A percentile compares a stretch with the other conserved stretches of the same genome.
phyloP scores from a whole-genome alignment of 2,329 filamentous ascomycete genomes.

The Alternaria panax region DNA sequence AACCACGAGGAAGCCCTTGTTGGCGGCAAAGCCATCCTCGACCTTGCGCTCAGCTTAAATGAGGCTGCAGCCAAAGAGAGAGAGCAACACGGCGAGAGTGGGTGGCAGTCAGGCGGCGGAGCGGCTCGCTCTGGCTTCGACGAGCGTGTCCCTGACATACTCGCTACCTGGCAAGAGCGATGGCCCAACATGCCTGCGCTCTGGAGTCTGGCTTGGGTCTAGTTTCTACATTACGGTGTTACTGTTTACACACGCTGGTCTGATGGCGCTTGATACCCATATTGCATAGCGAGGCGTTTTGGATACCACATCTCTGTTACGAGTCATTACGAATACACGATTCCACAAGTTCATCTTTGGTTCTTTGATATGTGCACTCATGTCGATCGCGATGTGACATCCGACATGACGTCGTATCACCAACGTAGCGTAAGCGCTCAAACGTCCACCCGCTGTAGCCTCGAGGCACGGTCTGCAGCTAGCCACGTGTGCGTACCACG shows the following conservation, averaged over 20 bases:
- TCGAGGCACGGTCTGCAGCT: constrained; percentile 12
- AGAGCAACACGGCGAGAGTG: constrained; percentile 66
- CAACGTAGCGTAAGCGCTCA: not conserved
- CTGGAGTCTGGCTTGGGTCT: constrained; percentile 97
- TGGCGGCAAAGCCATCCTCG: constrained; percentile 88
- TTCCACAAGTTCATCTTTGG: not conserved
- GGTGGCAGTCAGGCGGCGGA: constrained; percentile 69
- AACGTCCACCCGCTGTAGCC: constrained; percentile 5
- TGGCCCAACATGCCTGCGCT: constrained; percentile 91
- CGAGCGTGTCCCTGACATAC: constrained; percentile 88
- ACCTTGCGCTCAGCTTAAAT: constrained; percentile 86
- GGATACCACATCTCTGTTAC: not conserved
- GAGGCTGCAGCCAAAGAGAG: constrained; percentile 80
- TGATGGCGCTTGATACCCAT: constrained; percentile 30
- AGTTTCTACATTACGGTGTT: constrained; percentile 10
- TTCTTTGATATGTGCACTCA: not conserved
- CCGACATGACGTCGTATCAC: constrained; percentile 6
- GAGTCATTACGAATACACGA: constrained; percentile 2
- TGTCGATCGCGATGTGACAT: not conserved
- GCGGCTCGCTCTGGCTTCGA: constrained; percentile 81
- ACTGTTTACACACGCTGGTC: constrained; percentile 1
- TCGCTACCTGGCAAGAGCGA: constrained; percentile 91
- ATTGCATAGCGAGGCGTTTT: constrained; percentile 34
- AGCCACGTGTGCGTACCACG: constrained; percentile 17
- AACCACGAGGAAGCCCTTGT: constrained; percentile 96